Conservation (phyloP, 2,329 filamentous ascomycete genomes). For the Exophiala viscosa region DNA sequence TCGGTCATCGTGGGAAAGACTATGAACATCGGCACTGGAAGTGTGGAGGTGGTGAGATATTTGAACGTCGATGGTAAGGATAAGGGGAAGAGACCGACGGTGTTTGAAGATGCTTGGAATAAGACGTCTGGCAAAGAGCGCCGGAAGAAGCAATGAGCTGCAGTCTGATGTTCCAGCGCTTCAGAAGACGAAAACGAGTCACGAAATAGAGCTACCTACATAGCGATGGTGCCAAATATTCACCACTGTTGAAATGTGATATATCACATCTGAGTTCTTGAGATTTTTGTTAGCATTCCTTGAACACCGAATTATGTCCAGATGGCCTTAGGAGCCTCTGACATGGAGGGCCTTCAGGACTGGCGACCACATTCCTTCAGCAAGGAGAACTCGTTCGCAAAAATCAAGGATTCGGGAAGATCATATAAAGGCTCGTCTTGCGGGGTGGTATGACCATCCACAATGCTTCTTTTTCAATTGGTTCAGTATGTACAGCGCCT, state of each 20-base stretch:
- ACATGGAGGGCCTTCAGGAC: too few species aligned
- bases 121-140: constrained; percentile 3
- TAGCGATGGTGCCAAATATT: too few species aligned
- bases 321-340: too few species aligned
- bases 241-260: too few species aligned
- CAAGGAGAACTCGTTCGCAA: not conserved
- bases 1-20: constrained; percentile 98
- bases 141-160: constrained; percentile 7
- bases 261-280: too few species aligned
- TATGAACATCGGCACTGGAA: constrained; percentile 85
- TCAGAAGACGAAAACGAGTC: too few species aligned
- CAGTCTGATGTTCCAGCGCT: not conserved
- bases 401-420: not conserved
- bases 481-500: constrained; percentile 4
- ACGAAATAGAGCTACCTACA: too few species aligned
- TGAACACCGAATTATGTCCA: too few species aligned
- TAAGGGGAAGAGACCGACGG: constrained; percentile 53
- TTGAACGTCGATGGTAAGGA: constrained; percentile 64
- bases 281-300: too few species aligned
- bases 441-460: not conserved
- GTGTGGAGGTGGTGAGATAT: constrained; percentile 80
- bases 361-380: too few species aligned
- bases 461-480: not conserved
- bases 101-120: constrained; percentile 63
- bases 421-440: not conserved